Percentiles rank a stretch among this genome's conserved stretches.
phyloP scores from a whole-genome alignment of 2,329 filamentous ascomycete species.

The Emmonsia crescens region DNA sequence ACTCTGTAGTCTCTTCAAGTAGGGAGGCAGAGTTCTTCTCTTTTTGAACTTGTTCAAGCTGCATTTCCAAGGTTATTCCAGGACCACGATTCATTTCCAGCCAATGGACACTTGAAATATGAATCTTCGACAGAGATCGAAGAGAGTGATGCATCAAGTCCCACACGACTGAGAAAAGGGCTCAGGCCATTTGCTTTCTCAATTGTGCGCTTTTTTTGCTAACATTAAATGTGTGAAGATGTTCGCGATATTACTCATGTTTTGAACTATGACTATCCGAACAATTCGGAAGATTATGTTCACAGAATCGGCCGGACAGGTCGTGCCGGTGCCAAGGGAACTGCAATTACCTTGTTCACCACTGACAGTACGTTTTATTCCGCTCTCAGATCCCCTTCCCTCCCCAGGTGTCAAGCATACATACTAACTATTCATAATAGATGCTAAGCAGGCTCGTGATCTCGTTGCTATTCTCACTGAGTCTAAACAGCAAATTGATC shows the following conservation, averaged over 20 bases:
- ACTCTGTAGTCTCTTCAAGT: slow-evolving; percentile 50
- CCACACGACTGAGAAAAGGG: slow-evolving; percentile 50
- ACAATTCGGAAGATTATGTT: slow-evolving; percentile 67
- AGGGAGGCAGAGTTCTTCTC: slow-evolving; percentile 65
- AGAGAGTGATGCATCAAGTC: slow-evolving; percentile 50
- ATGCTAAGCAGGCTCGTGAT: slow-evolving; percentile 92
- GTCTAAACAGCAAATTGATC: slow-evolving; percentile 96
- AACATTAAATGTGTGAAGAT: slow-evolving; percentile 73
- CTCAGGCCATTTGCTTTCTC: slow-evolving; percentile 33
- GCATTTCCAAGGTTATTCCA: slow-evolving; percentile 59
- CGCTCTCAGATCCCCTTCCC: not conserved
- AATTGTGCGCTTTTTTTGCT: slow-evolving; percentile 54
- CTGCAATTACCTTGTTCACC: slow-evolving; percentile 96
- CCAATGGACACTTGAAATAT: slow-evolving; percentile 40
- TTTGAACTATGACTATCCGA: slow-evolving; percentile 99
- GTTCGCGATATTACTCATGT: slow-evolving; percentile 99
- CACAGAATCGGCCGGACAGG: slow-evolving; percentile 59
- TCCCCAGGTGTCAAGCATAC: not conserved
- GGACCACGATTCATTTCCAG: slow-evolving; percentile 51
- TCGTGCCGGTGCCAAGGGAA: slow-evolving; percentile 76
- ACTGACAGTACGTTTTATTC: slow-evolving; percentile 75
- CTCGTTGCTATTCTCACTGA: slow-evolving; percentile 85
- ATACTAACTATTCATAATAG: slow-evolving; percentile 33
- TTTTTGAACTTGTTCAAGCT: slow-evolving; percentile 70
- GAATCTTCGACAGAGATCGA: slow-evolving; percentile 37